Evolutionary conservation across 257 asterid genomes (phyloP), one percentile per base, ranked within the genome.

Genomic region (Ocimum tenuiflorum): DNA sequence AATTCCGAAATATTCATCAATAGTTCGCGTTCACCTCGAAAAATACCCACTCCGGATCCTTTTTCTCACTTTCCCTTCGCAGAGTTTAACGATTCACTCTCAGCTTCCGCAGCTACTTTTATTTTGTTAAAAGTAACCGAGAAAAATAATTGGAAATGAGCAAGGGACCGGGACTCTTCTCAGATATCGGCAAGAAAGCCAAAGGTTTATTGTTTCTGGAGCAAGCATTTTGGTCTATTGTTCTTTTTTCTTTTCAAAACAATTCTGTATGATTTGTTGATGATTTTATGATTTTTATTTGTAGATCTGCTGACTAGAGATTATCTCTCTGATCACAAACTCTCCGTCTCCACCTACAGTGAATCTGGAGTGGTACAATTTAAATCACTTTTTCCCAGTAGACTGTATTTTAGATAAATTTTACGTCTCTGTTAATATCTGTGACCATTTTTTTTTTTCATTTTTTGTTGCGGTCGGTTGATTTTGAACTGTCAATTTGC

Each of bases 121-220:
- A 60, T 35, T 66, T 71, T 15, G 52, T 7, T 29, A 38, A 69
- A 67, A 20, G n/a, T 17, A 35, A 33, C 63, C n/a, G 27, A 6
- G 3, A 33, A 20, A n/a, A 41, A 12, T 23, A 51, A 42, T 22
- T 12, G 48, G 63, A 81, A 35, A 92, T 92, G 98, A 89, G 91
- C 81, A 86, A 51, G 48, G 99, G 97, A 47, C 99, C 97, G n/a
- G 97, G 97, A 31, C 95, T 89, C 69, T 89, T 87, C 89, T 75
- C 94, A 19, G 95, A 89, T 74, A 84, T 92, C 59, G 99, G 97
- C 84, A 92, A 83, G 80, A 86, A 80, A 72, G 97, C 99, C 78
- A 89, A 78, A 89, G 99, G 99, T 84, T 67, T 20, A 67, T 57
- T 41, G 33, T 10, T n/a, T 60, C 27, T 43, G 13, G 39, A 35